phyloP scores from a whole-genome alignment of 139 green algal genomes.

The Asterochloris erici region DNA sequence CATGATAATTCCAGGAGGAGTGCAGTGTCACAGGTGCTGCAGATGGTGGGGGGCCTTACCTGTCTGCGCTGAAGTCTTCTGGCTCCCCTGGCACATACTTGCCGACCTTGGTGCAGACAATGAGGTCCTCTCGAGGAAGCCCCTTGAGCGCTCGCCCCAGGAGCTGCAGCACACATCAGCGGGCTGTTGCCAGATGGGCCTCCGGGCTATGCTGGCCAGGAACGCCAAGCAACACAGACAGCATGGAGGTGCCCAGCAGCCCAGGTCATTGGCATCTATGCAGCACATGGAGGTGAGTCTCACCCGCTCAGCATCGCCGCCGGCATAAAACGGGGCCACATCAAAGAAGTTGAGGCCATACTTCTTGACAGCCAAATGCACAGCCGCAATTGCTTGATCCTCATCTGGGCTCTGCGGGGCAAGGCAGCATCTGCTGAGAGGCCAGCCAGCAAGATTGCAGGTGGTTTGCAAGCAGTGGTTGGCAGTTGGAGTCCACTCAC shows the following conservation, averaged over 20 bases:
- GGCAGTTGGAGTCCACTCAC: slow-evolving; percentile 20
- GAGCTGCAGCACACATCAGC: slow-evolving; percentile 44
- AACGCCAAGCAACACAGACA: too few relatives aligned
- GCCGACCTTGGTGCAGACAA: slow-evolving; percentile 89
- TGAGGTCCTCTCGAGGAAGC: slow-evolving; percentile 76
- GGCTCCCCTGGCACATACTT: slow-evolving; percentile 59
- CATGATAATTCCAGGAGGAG: too few relatives aligned
- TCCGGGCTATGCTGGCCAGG: too few relatives aligned
- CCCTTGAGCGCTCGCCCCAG: slow-evolving; percentile 67
- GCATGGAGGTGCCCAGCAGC: too few relatives aligned
- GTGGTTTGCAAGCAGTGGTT: neutral
- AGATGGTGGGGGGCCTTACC: too few relatives aligned
- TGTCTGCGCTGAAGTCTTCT: slow-evolving; percentile 42
- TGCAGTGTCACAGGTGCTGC: too few relatives aligned
- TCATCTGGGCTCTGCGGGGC: slow-evolving; percentile 61
- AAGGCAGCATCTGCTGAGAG: too few relatives aligned
- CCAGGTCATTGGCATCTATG: too few relatives aligned
- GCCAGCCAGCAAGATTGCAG: too few relatives aligned
- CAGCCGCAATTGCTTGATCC: slow-evolving; percentile 54
- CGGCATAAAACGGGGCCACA: slow-evolving; percentile 91
- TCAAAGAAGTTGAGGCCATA: slow-evolving; percentile 96
- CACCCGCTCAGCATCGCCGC: slow-evolving; percentile 77
- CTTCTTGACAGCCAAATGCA: slow-evolving; percentile 73
- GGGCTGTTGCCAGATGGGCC: neutral
- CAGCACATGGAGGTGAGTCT: neutral